phyloP scores from a whole-genome alignment of 148 eudicot genomes.

The Diospyros kaki region DNA sequence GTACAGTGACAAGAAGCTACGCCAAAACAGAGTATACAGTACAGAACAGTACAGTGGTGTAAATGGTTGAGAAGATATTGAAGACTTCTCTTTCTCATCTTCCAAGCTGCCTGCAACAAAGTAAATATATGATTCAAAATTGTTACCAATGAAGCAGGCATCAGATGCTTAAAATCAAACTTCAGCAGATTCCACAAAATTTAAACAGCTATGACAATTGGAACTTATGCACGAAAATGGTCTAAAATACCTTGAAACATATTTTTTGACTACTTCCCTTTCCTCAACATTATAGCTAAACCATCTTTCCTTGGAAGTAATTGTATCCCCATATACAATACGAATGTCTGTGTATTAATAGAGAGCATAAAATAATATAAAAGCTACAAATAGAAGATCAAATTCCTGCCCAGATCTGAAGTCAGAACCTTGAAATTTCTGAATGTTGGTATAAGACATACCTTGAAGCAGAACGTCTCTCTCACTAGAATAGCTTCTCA shows the following conservation, averaged over 20 bases:
- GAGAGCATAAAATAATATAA: constrained; percentile 4
- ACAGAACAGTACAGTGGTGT: background rate
- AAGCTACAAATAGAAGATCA: background rate
- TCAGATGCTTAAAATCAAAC: background rate
- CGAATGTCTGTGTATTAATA: constrained; percentile 16
- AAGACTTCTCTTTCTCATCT: constrained; percentile 2
- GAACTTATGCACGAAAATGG: background rate
- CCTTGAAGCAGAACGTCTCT: constrained; percentile 26
- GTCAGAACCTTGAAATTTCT: background rate
- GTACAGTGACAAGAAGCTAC: no score
- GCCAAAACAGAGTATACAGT: background rate
- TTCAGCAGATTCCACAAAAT: background rate
- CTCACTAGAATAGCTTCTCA: constrained; percentile 17
- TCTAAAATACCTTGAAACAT: constrained; percentile 15
- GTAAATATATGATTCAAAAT: background rate
- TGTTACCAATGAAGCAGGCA: background rate
- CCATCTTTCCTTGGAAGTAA: constrained; percentile 19
- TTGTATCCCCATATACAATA: background rate
- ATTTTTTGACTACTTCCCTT: constrained; percentile 9
- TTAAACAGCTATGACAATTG: background rate
- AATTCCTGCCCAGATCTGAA: background rate
- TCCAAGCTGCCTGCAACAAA: constrained; percentile 14
- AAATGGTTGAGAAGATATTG: background rate
- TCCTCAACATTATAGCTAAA: constrained; percentile 21
- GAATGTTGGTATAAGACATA: background rate